Percentiles rank a stretch among this genome's conserved stretches.
phyloP scores from a whole-genome alignment of 2,329 filamentous ascomycete genomes.

The Exutisphaerella laricina region DNA sequence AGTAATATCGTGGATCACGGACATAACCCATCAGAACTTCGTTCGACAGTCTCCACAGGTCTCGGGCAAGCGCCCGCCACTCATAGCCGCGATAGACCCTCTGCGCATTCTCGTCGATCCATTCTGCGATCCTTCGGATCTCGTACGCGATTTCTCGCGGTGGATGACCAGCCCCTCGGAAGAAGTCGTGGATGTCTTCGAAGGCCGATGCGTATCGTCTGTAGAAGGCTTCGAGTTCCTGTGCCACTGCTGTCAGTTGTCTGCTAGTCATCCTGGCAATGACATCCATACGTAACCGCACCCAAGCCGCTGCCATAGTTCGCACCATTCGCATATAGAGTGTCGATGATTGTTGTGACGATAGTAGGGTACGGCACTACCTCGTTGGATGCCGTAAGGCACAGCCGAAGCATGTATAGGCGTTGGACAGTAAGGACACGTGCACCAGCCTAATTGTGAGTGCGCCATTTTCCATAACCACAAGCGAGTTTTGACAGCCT shows the following conservation, averaged over 20 bases:
- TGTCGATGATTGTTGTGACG: slow-evolving; percentile 7
- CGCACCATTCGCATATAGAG: slow-evolving; percentile 12
- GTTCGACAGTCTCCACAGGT: neutral
- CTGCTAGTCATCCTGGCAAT: too few species aligned
- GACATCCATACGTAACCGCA: slow-evolving; percentile 5
- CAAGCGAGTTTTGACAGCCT: neutral
- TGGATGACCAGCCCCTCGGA: slow-evolving; percentile 1
- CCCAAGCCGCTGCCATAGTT: slow-evolving; percentile 7
- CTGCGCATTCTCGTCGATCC: slow-evolving; percentile 4
- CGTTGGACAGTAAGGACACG: slow-evolving; percentile 10
- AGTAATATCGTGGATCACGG: slow-evolving; percentile 6
- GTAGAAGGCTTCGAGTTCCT: slow-evolving; percentile 9
- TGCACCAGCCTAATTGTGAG: slow-evolving; percentile 10
- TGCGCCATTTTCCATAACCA: slow-evolving; percentile 2
- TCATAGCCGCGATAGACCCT: neutral
- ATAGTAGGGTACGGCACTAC: slow-evolving; percentile 5
- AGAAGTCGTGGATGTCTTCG: slow-evolving; percentile 12
- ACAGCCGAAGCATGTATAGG: neutral
- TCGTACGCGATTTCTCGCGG: slow-evolving; percentile 3
- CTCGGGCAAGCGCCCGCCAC: slow-evolving; percentile 6
- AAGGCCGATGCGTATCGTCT: slow-evolving; percentile 5
- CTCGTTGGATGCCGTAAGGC: neutral
- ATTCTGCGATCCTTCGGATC: slow-evolving; percentile 7
- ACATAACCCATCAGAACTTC: slow-evolving; percentile 3
- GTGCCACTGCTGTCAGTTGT: neutral